These are phyloP conservation scores for Diaporthe citri DNA, from an alignment of 2,329 filamentous ascomycete species.

Conservation along the genomic window DNA sequence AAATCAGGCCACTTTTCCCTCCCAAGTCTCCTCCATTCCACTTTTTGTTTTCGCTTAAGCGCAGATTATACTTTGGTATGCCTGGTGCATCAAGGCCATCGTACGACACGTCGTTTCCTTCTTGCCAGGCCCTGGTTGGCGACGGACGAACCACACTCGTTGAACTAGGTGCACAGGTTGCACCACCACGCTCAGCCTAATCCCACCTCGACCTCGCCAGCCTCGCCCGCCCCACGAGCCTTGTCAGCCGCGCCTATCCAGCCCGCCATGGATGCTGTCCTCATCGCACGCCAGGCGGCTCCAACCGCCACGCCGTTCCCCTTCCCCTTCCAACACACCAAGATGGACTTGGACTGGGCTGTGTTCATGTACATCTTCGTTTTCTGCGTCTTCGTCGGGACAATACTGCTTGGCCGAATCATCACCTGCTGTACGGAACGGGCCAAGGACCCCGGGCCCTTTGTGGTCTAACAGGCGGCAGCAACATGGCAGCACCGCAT, in stretches of 20 bases:
- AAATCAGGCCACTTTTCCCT: conserved; percentile 7
- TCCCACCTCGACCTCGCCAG: not conserved
- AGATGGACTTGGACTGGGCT: conserved; percentile 34
- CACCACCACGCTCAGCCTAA: not conserved
- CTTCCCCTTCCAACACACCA: conserved; percentile 34
- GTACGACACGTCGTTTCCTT: conserved; percentile 2
- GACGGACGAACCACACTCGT: conserved; percentile 10
- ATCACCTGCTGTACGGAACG: conserved; percentile 29
- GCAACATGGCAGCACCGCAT: not conserved
- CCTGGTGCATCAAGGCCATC: conserved; percentile 25
- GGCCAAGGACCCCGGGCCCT: not conserved
- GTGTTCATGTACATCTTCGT: conserved; percentile 35
- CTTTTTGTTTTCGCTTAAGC: conserved; percentile 29
- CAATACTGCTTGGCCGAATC: conserved; percentile 22
- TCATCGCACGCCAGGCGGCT: conserved; percentile 28
- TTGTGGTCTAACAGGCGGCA: conserved; percentile 17
- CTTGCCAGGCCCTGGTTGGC: not conserved
- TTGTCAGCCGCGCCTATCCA: not conserved
- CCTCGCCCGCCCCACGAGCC: not conserved
- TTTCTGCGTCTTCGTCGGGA: conserved; percentile 21
- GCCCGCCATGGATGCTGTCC: conserved; percentile 24
- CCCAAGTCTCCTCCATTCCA: conserved; percentile 21
- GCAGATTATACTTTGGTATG: conserved; percentile 20
- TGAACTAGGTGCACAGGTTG: conserved; percentile 24
- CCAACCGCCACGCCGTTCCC: conserved; percentile 24